Evolutionary conservation across 345 rosid species (phyloP).

Genomic region (Mercurialis annua): DNA sequence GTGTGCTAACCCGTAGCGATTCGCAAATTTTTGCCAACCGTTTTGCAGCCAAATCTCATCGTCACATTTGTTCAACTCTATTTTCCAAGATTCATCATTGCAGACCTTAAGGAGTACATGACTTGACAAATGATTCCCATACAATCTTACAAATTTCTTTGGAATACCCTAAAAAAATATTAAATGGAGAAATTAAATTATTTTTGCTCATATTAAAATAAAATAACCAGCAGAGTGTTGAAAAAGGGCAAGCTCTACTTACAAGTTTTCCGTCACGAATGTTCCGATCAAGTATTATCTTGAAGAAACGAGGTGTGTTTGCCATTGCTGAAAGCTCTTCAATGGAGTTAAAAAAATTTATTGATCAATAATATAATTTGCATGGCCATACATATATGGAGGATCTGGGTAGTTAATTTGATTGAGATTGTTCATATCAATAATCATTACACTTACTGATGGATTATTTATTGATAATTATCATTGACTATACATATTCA

Average conservation of each 20-base stretch:
- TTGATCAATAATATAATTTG: too few relatives aligned
- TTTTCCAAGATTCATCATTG: slow-evolving; percentile 25
- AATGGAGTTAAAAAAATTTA: too few relatives aligned
- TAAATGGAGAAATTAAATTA: not conserved
- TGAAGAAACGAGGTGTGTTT: slow-evolving; percentile 18
- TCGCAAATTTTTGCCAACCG: slow-evolving; percentile 30
- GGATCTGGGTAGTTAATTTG: too few relatives aligned
- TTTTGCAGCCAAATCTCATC: slow-evolving; percentile 23
- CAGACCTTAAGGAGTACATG: slow-evolving; percentile 15
- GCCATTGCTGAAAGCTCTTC: not conserved
- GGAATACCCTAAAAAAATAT: slow-evolving; percentile 24
- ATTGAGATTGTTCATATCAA: too few relatives aligned
- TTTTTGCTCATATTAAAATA: too few relatives aligned
- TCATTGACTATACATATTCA: too few relatives aligned
- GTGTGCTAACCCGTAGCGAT: slow-evolving; percentile 15
- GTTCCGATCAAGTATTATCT: slow-evolving; percentile 18
- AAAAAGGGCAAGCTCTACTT: not conserved
- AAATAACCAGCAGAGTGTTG: too few relatives aligned
- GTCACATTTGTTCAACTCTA: slow-evolving; percentile 20
- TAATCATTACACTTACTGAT: too few relatives aligned
- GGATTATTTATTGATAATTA: too few relatives aligned
- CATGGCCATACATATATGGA: too few relatives aligned
- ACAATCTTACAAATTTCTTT: slow-evolving; percentile 13
- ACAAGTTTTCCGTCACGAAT: slow-evolving; percentile 14
- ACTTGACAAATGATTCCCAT: slow-evolving; percentile 18